Evolutionary conservation across 2,329 filamentous ascomycete species (phyloP).

Genomic region (Sphaerulina vaccinii): DNA sequence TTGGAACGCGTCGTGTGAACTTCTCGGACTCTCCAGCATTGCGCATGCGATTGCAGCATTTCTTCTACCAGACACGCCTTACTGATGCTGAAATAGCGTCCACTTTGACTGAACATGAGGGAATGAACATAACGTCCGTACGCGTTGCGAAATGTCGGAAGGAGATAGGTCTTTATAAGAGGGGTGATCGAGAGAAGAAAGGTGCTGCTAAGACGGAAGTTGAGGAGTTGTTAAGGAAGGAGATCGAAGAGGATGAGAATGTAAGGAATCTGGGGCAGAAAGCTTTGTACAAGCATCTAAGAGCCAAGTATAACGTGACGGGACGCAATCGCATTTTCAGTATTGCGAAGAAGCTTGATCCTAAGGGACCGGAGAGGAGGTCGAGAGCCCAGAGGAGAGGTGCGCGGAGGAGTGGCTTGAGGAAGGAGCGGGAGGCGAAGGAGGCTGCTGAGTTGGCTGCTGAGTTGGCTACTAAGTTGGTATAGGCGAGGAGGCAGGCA

Average conservation of each 20-base stretch:
- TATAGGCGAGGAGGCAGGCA: too few species aligned
- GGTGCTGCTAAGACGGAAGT: neutral
- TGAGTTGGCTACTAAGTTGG: too few species aligned
- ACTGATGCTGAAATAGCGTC: constrained; percentile 11
- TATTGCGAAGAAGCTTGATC: constrained; percentile 15
- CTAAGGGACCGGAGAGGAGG: constrained; percentile 12
- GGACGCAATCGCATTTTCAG: constrained; percentile 10
- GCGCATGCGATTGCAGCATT: constrained; percentile 12
- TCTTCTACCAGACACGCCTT: constrained; percentile 7
- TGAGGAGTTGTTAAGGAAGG: constrained; percentile 11
- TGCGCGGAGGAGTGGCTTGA: constrained; percentile 8
- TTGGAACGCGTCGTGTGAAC: constrained; percentile 7
- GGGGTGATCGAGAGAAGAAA: constrained; percentile 3
- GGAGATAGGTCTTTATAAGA: constrained; percentile 18
- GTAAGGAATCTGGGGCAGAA: constrained; percentile 7
- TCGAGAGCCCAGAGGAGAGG: constrained; percentile 4
- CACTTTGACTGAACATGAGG: constrained; percentile 2
- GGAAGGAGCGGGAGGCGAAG: constrained; percentile 11
- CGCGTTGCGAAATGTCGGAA: constrained; percentile 14
- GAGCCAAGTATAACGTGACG: constrained; percentile 11
- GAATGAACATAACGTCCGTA: constrained; percentile 1
- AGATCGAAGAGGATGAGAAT: constrained; percentile 8
- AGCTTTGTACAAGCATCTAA: constrained; percentile 12
- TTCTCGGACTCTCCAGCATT: constrained; percentile 13
- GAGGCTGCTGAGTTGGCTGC: too few species aligned